phyloP scores from a whole-genome alignment of 2,329 filamentous ascomycete species.

The Nakataea oryzae region DNA sequence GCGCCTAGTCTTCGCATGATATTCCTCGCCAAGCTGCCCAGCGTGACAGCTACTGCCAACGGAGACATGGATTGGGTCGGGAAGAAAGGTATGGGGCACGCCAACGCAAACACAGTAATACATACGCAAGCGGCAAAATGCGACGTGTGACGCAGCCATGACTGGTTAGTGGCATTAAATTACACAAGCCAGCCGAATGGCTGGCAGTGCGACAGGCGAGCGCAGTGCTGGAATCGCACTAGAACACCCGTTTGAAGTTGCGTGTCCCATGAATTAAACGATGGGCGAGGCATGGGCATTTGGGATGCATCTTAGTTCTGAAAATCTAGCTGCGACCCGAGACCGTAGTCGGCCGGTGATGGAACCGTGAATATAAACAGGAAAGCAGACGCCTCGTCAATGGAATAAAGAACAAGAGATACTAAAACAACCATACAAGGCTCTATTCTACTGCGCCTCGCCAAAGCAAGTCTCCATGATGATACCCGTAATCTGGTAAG shows the following conservation, averaged over 20 bases:
- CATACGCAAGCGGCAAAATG: not conserved
- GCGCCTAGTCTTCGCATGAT: too few species aligned
- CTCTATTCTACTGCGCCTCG: not conserved
- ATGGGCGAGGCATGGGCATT: not conserved
- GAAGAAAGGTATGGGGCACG: too few species aligned
- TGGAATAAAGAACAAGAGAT: not conserved
- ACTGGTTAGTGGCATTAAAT: too few species aligned
- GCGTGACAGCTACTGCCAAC: too few species aligned
- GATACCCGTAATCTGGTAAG: constrained; percentile 33
- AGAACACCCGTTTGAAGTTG: not conserved
- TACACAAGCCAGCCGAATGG: too few species aligned
- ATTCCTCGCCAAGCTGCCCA: too few species aligned
- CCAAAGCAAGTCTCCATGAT: constrained; percentile 19
- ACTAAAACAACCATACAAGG: not conserved
- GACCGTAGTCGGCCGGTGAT: not conserved
- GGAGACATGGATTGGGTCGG: too few species aligned
- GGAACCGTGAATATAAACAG: not conserved
- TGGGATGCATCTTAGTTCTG: not conserved
- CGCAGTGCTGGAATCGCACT: not conserved
- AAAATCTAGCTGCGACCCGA: not conserved
- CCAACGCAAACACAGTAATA: not conserved
- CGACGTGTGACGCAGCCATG: not conserved
- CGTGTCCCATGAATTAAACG: too few species aligned
- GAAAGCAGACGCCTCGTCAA: not conserved
- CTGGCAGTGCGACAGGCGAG: not conserved